These are phyloP conservation scores for Cadophora luteo-olivacea DNA, from an alignment of 2,329 filamentous ascomycete species.

Conservation along the genomic window DNA sequence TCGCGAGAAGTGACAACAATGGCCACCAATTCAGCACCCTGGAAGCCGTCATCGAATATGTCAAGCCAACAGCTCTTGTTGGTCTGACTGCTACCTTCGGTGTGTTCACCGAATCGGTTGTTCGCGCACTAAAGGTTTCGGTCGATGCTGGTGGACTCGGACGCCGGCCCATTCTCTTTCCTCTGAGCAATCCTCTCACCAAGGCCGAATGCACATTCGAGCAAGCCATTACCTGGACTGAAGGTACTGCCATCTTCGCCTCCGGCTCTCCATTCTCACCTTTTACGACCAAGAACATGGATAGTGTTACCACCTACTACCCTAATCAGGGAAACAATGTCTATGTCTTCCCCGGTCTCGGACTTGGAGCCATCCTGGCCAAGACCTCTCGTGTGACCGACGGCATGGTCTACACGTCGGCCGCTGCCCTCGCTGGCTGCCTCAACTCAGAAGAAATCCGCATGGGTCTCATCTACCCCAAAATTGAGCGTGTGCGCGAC, in stretches of 20 bases:
- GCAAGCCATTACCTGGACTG: conserved; percentile 88
- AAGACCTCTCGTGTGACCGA: conserved; percentile 89
- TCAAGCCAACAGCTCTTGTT: conserved; percentile 93
- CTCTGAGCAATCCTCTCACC: conserved; percentile 92
- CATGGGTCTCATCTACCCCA: conserved; percentile 87
- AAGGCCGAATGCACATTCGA: conserved; percentile 99
- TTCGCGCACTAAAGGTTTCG: conserved; percentile 72
- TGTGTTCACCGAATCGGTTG: conserved; percentile 87
- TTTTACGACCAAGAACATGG: conserved; percentile 67
- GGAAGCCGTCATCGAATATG: conserved; percentile 90
- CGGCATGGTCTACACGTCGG: conserved; percentile 96
- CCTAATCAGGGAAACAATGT: conserved; percentile 85
- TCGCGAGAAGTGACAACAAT: conserved; percentile 68
- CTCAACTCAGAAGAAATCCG: conserved; percentile 83
- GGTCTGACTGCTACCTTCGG: conserved; percentile 94
- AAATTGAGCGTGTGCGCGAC: conserved; percentile 89
- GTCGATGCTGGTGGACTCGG: conserved; percentile 70
- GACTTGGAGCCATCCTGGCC: conserved; percentile 88
- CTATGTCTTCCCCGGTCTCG: conserved; percentile 97
- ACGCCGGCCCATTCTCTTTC: conserved; percentile 89
- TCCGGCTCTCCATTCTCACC: conserved; percentile 91
- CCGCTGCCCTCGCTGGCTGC: conserved; percentile 77
- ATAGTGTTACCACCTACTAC: conserved; percentile 70
- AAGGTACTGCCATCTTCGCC: conserved; percentile 90
- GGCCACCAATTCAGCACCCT: conserved; percentile 78